Evolutionary conservation across 2,329 filamentous ascomycete species (phyloP).

Genomic region (Hypoxylon sp.): DNA sequence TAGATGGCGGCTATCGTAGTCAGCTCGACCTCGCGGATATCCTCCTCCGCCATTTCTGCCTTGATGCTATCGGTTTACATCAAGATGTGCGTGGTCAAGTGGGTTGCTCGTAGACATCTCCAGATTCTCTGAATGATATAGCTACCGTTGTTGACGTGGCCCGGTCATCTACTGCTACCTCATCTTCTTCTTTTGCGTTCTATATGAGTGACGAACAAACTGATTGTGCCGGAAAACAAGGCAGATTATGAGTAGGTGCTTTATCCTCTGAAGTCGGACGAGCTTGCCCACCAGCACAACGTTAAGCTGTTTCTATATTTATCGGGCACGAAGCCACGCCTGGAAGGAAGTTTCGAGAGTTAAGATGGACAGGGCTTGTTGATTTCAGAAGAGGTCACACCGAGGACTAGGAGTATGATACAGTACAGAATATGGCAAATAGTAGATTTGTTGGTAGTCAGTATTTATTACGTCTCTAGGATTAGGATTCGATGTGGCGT

Average conservation of each 20-base stretch:
- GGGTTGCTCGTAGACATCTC: slow-evolving; percentile 38
- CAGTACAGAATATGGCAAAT: neutral
- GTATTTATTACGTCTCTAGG: slow-evolving; percentile 5
- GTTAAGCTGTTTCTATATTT: neutral
- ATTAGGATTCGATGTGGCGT: slow-evolving; percentile 23
- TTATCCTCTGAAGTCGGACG: neutral
- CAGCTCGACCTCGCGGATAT: slow-evolving; percentile 69
- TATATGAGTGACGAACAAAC: neutral
- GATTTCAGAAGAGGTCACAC: neutral
- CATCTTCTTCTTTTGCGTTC: slow-evolving; percentile 7
- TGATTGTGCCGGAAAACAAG: neutral
- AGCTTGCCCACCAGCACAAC: neutral
- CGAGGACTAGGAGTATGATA: neutral
- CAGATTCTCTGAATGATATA: slow-evolving; percentile 2
- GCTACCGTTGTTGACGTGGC: neutral
- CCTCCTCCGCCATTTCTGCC: slow-evolving; percentile 50
- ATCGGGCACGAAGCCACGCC: neutral
- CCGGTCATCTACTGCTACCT: slow-evolving; percentile 8
- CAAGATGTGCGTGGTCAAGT: slow-evolving; percentile 29
- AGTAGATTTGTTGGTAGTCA: neutral
- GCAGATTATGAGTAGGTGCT: neutral
- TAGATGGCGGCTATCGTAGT: slow-evolving; percentile 73
- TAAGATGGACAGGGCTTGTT: neutral
- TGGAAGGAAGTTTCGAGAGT: neutral
- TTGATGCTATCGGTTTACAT: slow-evolving; percentile 45